These are phyloP conservation scores for Arachis stenosperma DNA, from an alignment of 306 rosid species.

Conservation along the genomic window DNA sequence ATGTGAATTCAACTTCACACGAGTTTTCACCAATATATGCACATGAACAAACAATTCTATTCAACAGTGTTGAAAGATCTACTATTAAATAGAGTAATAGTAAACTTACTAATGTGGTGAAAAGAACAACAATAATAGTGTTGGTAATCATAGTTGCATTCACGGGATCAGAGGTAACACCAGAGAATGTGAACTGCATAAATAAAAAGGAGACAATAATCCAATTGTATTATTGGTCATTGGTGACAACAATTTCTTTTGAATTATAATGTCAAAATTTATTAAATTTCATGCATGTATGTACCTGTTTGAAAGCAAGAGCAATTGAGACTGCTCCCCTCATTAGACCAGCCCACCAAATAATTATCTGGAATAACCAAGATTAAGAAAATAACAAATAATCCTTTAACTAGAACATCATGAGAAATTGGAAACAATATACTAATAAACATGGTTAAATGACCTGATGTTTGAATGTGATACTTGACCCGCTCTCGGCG, in stretches of 20 bases:
- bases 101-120: constrained; percentile 74
- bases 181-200: constrained; percentile 78
- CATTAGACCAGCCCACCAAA: constrained; percentile 98
- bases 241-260: background rate
- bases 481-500: constrained; percentile 45
- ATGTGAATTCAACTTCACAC: too few species aligned
- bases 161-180: constrained; percentile 75
- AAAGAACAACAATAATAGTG: constrained; percentile 83
- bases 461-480: constrained; percentile 77
- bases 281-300: background rate
- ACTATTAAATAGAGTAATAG: background rate
- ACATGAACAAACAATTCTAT: too few species aligned
- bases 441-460: constrained; percentile 28
- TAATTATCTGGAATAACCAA: constrained; percentile 54
- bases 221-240: background rate
- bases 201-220: constrained; percentile 8
- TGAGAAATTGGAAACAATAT: background rate
- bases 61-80: too few species aligned
- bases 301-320: constrained; percentile 89
- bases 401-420: background rate
- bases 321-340: constrained; percentile 97
- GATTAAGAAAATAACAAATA: background rate
- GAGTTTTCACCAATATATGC: too few species aligned
- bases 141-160: constrained; percentile 79
- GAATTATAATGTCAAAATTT: background rate